Percentiles rank a stretch among this genome's conserved stretches.
Conservation (phyloP, 176 grass and related monocot species). For the Avena insularis region DNA sequence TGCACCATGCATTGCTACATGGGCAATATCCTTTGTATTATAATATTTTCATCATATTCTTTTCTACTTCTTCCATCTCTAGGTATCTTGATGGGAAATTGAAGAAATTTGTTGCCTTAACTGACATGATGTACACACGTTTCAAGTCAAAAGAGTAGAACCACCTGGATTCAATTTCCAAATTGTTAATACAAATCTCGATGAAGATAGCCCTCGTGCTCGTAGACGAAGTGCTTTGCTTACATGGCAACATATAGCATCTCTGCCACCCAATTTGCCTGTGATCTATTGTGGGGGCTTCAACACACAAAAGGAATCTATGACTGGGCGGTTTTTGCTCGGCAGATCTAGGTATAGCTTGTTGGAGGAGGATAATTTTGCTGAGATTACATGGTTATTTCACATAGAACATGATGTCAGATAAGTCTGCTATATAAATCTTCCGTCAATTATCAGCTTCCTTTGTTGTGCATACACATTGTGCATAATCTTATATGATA, state of each 20-base stretch:
- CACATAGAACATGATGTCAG: neutral
- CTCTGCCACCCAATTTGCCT: constrained; percentile 88
- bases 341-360: constrained; percentile 90
- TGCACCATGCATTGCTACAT: constrained; percentile 89
- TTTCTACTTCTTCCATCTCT: neutral
- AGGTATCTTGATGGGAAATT: constrained; percentile 23
- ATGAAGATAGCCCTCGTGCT: constrained; percentile 89
- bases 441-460: neutral
- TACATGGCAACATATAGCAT: constrained; percentile 99
- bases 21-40: constrained; percentile 89
- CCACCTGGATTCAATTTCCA: constrained; percentile 98
- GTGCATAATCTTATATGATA: neutral
- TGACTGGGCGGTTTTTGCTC: constrained; percentile 96
- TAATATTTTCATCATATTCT: neutral
- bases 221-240: constrained; percentile 92
- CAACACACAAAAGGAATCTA: constrained; percentile 96
- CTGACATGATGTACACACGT: constrained; percentile 81
- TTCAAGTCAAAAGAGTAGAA: constrained; percentile 95
- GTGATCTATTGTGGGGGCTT: constrained; percentile 97
- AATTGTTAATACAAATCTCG: constrained; percentile 97
- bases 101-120: constrained; percentile 69
- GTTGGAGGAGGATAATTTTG: constrained; percentile 15
- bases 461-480: neutral
- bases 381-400: constrained; percentile 14
- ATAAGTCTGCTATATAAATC: constrained; percentile 1